These are phyloP conservation scores for Diaporthe batatas DNA, from an alignment of 2,329 filamentous ascomycete species.

Conservation along the genomic window DNA sequence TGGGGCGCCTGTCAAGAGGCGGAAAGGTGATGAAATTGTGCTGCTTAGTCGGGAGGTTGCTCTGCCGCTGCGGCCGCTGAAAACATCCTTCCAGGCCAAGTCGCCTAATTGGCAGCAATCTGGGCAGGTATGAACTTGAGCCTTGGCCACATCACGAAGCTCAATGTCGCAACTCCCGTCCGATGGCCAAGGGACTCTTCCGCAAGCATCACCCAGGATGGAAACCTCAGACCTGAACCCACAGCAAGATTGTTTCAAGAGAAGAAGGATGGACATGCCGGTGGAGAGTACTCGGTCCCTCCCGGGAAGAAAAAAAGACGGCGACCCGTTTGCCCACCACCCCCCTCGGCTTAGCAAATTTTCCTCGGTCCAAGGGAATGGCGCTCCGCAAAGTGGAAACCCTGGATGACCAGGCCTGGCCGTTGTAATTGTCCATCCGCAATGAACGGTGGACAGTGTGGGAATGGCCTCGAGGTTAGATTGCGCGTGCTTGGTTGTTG, in stretches of 20 bases:
- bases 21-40: conserved; percentile 4
- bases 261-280: not conserved
- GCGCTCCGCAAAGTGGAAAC: conserved; percentile 26
- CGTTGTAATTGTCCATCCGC: too few species aligned
- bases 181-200: not conserved
- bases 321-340: not conserved
- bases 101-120: not conserved
- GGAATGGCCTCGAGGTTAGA: conserved; percentile 15
- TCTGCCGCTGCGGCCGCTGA: not conserved
- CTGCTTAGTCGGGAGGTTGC: not conserved
- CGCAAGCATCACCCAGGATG: not conserved
- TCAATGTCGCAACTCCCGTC: not conserved
- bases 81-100: not conserved
- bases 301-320: too few species aligned
- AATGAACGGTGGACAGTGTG: not conserved
- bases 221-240: not conserved
- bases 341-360: not conserved
- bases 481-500: not conserved
- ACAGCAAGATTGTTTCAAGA: not conserved
- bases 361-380: not conserved
- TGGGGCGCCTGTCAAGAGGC: not conserved
- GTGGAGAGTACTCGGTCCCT: not conserved
- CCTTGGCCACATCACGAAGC: not conserved
- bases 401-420: not conserved
- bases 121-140: not conserved